Conservation (phyloP, 2,329 filamentous ascomycete species). For the Clarireedia homoeocarpa region DNA sequence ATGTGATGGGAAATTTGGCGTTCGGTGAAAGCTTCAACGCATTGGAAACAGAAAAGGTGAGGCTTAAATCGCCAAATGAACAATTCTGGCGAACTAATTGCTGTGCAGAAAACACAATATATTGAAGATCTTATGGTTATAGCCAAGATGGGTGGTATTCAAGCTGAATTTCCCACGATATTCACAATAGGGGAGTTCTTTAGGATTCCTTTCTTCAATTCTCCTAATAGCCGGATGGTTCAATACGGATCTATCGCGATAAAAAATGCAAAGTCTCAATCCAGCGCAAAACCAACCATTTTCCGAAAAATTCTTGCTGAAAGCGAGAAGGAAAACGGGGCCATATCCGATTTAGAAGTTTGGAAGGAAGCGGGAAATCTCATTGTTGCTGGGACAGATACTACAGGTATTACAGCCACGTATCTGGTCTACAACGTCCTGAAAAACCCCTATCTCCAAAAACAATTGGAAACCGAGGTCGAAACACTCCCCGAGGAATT, state of each 20-base stretch:
- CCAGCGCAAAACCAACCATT: background rate
- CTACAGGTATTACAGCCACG: constrained; percentile 1
- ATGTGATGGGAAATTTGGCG: constrained; percentile 44
- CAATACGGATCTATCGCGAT: background rate
- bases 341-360: background rate
- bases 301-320: constrained; percentile 1
- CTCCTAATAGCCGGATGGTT: rapidly evolving
- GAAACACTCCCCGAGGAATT: background rate
- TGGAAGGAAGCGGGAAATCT: background rate
- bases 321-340: background rate
- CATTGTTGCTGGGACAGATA: constrained; percentile 9
- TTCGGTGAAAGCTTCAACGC: constrained; percentile 49
- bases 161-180: background rate
- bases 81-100: background rate
- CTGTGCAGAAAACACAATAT: background rate
- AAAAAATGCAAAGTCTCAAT: constrained; percentile 23
- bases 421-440: constrained; percentile 1
- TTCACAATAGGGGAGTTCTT: background rate
- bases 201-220: background rate
- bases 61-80: background rate
- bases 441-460: background rate
- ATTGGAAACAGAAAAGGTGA: constrained; percentile 42
- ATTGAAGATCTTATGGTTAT: background rate
- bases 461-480: background rate
- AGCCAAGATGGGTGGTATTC: rapidly evolving